phyloP scores from a whole-genome alignment of 441 rosid species.

The Euphorbia schlechtendalii region DNA sequence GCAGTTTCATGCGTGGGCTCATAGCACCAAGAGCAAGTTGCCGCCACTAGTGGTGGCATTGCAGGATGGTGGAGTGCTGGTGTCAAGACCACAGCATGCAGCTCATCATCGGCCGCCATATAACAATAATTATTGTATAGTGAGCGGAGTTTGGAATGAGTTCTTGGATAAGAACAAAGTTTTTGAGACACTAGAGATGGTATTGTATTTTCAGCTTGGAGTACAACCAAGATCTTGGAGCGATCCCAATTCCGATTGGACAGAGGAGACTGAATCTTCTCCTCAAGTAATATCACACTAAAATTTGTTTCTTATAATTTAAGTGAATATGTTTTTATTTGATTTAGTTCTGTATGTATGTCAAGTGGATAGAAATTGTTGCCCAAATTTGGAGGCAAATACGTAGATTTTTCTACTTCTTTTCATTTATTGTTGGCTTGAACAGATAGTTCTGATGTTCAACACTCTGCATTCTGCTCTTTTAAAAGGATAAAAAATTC shows the following conservation, averaged over 20 bases:
- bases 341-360: background rate
- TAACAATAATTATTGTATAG: conserved; percentile 81
- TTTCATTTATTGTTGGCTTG: background rate
- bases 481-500: no score
- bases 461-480: background rate
- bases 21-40: conserved; percentile 76
- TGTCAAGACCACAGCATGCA: conserved; percentile 56
- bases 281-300: conserved; percentile 21
- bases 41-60: conserved; percentile 51
- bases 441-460: background rate
- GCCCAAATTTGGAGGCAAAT: no score
- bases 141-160: conserved; percentile 76
- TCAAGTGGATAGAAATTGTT: background rate
- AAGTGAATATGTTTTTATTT: background rate
- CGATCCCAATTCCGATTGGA: conserved; percentile 59
- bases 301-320: conserved; percentile 10
- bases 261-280: conserved; percentile 37
- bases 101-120: conserved; percentile 77
- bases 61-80: conserved; percentile 67
- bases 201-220: conserved; percentile 48
- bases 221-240: conserved; percentile 79
- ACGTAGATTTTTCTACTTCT: background rate
- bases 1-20: conserved; percentile 94
- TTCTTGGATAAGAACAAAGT: conserved; percentile 51
- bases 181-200: conserved; percentile 74